Evolutionary conservation across 805 yeast species (phyloP), one percentile per base, ranked within the genome.

Genomic region (Diddensiella transvaalensis): DNA sequence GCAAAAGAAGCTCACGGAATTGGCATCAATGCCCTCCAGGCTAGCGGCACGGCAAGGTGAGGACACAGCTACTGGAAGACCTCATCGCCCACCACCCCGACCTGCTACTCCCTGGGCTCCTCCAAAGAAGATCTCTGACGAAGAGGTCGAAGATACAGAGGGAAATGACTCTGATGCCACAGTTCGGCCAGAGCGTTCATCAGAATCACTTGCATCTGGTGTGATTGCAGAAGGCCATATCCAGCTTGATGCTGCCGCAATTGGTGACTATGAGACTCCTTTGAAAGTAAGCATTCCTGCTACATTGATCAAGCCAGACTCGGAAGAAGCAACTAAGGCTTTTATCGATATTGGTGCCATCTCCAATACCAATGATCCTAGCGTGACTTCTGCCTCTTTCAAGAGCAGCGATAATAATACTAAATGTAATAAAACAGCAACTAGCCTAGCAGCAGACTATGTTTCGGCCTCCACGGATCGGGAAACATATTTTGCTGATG

Each of bases 1-100:
- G 4, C 49, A 45, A 10, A 22, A 42, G 13, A 54, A 57, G 18
- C 52, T 58, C 4, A 46, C 47, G 29, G 52, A 49, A 19, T 42
- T 53, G 44, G 48, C 56, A n/a, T 38, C 40, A 6, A 13, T 35
- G 15, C 38, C 35, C 30, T 49, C 23, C 44, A 48, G 4, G 44
- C 15, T 35, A 6, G 38, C 38, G 17, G 38, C 38, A 17, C 8
- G 32, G 13, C 32, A 26, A 8, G 32, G 32, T 8, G 32, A 8
- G 8, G n/a, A n/a, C n/a, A n/a, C n/a, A n/a, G 32, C 32, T 10
- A 10, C 10, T 29, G 32, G 32, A 10, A 29, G 10, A 10, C 38
- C 21, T 18, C 38, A 35, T n/a, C 32, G 32, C 10, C 8, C 17
- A 6, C 38, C 38, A 35, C 32, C 32, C 13, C 32, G 32, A 13